Percentiles rank a stretch among this genome's conserved stretches.
Evolutionary conservation across 306 rosid species (phyloP).

Genomic region (Prunus mira): DNA sequence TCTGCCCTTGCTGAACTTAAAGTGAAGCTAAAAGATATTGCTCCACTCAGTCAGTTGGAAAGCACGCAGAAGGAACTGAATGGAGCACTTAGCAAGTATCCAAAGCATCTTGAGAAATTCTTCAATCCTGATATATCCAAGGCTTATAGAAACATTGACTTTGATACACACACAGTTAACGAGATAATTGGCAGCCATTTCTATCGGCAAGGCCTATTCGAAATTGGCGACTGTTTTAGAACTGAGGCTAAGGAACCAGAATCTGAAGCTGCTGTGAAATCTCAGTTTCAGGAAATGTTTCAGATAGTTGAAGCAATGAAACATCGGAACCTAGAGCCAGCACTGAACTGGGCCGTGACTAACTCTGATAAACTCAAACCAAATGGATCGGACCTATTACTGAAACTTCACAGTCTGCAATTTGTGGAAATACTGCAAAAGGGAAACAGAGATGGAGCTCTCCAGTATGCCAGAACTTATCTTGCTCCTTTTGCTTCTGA

Average conservation of each 20-base stretch:
- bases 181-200: conserved; percentile 78
- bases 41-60: conserved; percentile 64
- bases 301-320: conserved; percentile 73
- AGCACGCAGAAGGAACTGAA: conserved; percentile 79
- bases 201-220: conserved; percentile 77
- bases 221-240: conserved; percentile 70
- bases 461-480: conserved; percentile 59
- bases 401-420: conserved; percentile 77
- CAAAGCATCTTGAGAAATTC: conserved; percentile 70
- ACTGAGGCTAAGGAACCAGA: conserved; percentile 60
- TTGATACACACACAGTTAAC: conserved; percentile 58
- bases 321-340: conserved; percentile 64
- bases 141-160: conserved; percentile 73
- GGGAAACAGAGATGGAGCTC: conserved; percentile 62
- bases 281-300: conserved; percentile 75
- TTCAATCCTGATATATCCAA: conserved; percentile 85
- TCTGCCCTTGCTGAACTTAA: conserved; percentile 55
- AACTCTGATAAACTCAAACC: conserved; percentile 60
- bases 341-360: conserved; percentile 70
- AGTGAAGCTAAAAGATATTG: conserved; percentile 48
- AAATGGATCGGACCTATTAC: conserved; percentile 63
- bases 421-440: conserved; percentile 58
- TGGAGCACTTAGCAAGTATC: conserved; percentile 69
- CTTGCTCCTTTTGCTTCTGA: conserved; percentile 57
- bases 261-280: conserved; percentile 54